Evolutionary conservation across 768 basidiomycete species (phyloP), one percentile per base, ranked within the genome.

Genomic region (Amanita molliuscula): DNA sequence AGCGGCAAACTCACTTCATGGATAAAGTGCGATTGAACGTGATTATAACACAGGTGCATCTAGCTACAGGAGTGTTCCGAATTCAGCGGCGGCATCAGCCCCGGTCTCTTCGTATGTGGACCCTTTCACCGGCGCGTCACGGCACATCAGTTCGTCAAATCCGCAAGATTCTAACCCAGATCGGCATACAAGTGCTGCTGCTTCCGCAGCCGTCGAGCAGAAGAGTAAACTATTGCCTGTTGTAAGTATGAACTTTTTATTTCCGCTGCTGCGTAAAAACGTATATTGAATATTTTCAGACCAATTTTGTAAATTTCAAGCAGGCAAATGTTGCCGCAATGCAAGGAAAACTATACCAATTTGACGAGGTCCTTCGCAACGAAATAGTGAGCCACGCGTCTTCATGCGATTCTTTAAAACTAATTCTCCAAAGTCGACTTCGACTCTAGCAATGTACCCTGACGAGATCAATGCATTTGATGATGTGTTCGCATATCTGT

Each of bases 261-360:
- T 7, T 16, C 33, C 25, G 9, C 38, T 18, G 8, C 28, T n/a
- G 9, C 18, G 20, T 44, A 8, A 44, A 35, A 15, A 10, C 4
- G 4, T 31, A 31, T 13, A 31, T 31, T 31, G 31, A 5, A 13
- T 6, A 9, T 2, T 41, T 3, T 10, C 38, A 90, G 88, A 68
- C 73, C 37, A 78, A 74, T 34, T 71, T 75, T 37, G 75, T 90
- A 16, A 70, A 75, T n/a, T 95, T 97, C 72, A 89, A 87, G 55
- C 88, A 91, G 70, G 88, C 82, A 2, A 79, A 76, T 62, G 75
- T 94, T 23, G 59, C 72, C 18, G 88, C 88, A 15, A 88, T 94
- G 81, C 81, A 79, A 58, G 72, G 73, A 18, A 94, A 94, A 64
- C 58, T 91, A 16, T 73, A 75, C 53, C 83, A 92, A 61, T 82